Base-by-base conservation (phyloP, 2,329 filamentous ascomycete genomes). In the Sphaerulina musiva region DNA sequence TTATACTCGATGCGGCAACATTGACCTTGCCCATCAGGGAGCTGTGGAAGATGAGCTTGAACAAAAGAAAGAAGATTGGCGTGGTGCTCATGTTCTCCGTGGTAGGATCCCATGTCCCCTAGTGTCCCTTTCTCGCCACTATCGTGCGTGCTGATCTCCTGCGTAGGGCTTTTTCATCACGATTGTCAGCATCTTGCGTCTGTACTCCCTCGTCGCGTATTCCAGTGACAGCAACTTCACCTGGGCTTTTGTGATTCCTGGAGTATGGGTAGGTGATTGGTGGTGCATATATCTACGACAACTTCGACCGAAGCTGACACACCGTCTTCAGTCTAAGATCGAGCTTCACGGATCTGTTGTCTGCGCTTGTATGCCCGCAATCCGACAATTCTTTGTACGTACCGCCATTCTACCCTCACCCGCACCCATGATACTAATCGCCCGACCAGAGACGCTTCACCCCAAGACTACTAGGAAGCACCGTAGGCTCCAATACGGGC, bases 181-280 rank as follows among this genome's bases (percentile, higher is more conserved):
- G n/a, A 49, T 59, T 20, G 48, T 59, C 46, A 55, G 51, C 36
- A 53, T 59, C 23, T 11, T 59, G 36, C 54, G 57, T 14, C 40
- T 59, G 3, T 51, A 57, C 29, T 43, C 38, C 1, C 36, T 59
- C 29, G 39, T 59, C n/a, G 44, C 49, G 6, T 59, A 54, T 23
- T 52, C 50, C 1, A 34, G 53, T 26, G 42, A 41, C 32, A 46
- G 46, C 17, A 55, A 59, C 31, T 36, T 58, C 17, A 55, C 55
- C 8, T 58, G 52, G 41, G 48, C 34, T 23, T 57, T 43, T 8
- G 54, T 51, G 7, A 38, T 23, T 12, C 42, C 45, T 14, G 39
- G 45, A 17, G 41, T 38, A 14, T 54, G 40, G 46, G 41, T 46
- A 49, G 11, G 41, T 48, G 2, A 8, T 14, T 50, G 1, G 47